phyloP scores from a whole-genome alignment of 1,139 yeast genomes.

The Petasospora fabianii region DNA sequence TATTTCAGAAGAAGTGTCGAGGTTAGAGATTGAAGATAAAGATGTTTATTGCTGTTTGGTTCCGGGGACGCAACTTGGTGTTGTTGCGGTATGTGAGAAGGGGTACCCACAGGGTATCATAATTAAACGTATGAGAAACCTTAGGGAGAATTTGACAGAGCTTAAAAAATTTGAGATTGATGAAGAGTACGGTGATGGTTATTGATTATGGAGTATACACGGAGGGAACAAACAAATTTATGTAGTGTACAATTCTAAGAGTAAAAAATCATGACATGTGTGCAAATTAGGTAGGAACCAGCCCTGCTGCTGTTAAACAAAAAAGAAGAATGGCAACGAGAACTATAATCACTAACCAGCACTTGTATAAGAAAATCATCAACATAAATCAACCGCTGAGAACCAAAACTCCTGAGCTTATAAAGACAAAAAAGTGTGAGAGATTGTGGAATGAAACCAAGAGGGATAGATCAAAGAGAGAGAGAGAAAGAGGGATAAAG shows the following conservation, averaged over 20 bases:
- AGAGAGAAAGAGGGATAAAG: not conserved
- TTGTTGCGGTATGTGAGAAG: slow-evolving; percentile 21
- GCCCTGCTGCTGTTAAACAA: not conserved
- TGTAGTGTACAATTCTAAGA: not conserved
- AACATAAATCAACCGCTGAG: slow-evolving; percentile 1
- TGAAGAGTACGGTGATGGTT: slow-evolving; percentile 8
- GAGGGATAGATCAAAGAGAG: not conserved
- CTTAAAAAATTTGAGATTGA: slow-evolving; percentile 20
- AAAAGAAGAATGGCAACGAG: not conserved
- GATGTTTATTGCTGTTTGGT: slow-evolving; percentile 18
- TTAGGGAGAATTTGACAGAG: slow-evolving; percentile 17
- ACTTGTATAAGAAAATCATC: not conserved
- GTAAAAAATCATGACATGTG: not conserved
- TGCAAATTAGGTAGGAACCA: not conserved
- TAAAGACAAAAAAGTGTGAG: not conserved
- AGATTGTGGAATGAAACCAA: not conserved
- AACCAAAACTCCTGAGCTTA: not conserved
- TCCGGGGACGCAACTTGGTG: slow-evolving; percentile 20
- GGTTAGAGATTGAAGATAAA: slow-evolving; percentile 14
- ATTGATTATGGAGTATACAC: too few relatives aligned
- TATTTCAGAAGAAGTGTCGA: slow-evolving; percentile 5
- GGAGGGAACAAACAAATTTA: too few relatives aligned
- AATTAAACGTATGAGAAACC: slow-evolving; percentile 16
- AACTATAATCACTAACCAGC: not conserved
- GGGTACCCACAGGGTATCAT: slow-evolving; percentile 25